A percentile compares a stretch with the other conserved stretches of the same genome.
Conservation (phyloP, 257 asterid genomes). For the Pogostemon cablin region DNA sequence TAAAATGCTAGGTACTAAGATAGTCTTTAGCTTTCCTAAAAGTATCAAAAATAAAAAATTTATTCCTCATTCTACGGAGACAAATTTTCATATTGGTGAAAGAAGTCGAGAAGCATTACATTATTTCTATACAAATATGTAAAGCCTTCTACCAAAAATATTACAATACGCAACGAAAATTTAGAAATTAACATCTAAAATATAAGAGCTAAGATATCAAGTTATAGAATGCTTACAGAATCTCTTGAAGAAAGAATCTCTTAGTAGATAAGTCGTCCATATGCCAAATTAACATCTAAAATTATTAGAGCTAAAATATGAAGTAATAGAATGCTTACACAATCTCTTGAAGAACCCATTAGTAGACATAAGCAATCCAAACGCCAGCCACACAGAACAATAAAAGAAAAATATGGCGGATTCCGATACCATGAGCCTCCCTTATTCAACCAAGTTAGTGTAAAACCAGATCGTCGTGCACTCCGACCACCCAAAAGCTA, state of each 20-base stretch:
- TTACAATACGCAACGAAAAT: neutral
- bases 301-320: neutral
- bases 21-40: neutral
- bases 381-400: slow-evolving; percentile 87
- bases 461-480: slow-evolving; percentile 51
- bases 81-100: neutral
- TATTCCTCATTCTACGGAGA: neutral
- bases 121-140: neutral
- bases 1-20: neutral
- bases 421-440: slow-evolving; percentile 78
- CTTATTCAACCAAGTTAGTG: slow-evolving; percentile 35
- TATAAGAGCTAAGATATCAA: neutral
- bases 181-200: slow-evolving; percentile 1
- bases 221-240: too few relatives aligned
- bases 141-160: neutral
- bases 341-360: slow-evolving; percentile 68
- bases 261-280: slow-evolving; percentile 95
- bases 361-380: slow-evolving; percentile 95
- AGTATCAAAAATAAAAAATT: neutral
- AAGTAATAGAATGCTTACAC: neutral
- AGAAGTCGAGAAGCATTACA: neutral
- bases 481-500: slow-evolving; percentile 24
- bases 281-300: slow-evolving; percentile 47
- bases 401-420: slow-evolving; percentile 77
- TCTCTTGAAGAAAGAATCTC: slow-evolving; percentile 62